Evolutionary conservation across 1,284 basidiomycete species (phyloP).

Genomic region (Mixia osmundae): DNA sequence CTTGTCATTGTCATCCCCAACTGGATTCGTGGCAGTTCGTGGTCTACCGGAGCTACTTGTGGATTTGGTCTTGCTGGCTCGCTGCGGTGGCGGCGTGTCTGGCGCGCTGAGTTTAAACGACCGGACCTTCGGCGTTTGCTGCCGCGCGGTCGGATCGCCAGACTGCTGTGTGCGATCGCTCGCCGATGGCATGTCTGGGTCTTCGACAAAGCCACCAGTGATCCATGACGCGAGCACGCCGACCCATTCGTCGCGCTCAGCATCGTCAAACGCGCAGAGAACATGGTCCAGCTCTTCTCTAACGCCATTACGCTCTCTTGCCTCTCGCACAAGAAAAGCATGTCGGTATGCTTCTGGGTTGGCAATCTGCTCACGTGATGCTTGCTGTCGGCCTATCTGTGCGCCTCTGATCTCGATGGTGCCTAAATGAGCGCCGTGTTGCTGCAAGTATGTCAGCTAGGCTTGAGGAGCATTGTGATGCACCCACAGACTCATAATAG

Average conservation of each 20-base stretch:
- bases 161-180: not conserved
- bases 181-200: no score
- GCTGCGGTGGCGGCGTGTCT: no score
- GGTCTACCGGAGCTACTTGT: slow-evolving; percentile 13
- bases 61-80: slow-evolving; percentile 21
- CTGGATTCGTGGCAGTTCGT: slow-evolving; percentile 5
- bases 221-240: slow-evolving; percentile 60
- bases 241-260: slow-evolving; percentile 81
- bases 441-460: slow-evolving; percentile 27
- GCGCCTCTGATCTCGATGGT: slow-evolving; percentile 66
- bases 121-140: no score
- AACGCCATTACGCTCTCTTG: slow-evolving; percentile 39
- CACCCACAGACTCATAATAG: slow-evolving; percentile 80
- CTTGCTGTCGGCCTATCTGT: slow-evolving; percentile 58
- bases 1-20: slow-evolving; percentile 2
- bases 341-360: slow-evolving; percentile 80
- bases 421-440: slow-evolving; percentile 69
- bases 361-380: no score
- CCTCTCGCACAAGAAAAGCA: slow-evolving; percentile 87
- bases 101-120: no score
- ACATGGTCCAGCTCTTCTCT: slow-evolving; percentile 52
- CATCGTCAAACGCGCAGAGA: slow-evolving; percentile 82
- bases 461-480: slow-evolving; percentile 1
- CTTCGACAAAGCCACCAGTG: slow-evolving; percentile 16
- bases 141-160: slow-evolving; percentile 17